Evolutionary conservation across 116 monocot species (phyloP), one percentile per base, ranked within the genome.

Genomic region (Trichopus zeylanicus): DNA sequence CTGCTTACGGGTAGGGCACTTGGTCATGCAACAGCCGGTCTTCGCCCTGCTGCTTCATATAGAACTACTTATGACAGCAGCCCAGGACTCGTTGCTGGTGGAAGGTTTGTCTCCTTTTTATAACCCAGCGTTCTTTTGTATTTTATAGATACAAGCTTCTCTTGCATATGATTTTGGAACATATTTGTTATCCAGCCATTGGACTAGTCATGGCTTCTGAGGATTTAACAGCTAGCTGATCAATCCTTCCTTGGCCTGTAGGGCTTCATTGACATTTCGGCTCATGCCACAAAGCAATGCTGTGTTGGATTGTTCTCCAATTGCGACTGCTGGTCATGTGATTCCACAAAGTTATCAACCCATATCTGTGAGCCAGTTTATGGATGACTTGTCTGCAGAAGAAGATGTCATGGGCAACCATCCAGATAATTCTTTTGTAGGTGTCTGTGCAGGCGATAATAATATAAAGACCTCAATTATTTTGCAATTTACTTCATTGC

Each of bases 1-100:
- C 66, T 94, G 60, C 73, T 94, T 53, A 89, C 94, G 26, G 94
- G 94, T 23, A 94, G 68, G 60, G 77, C 94, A 26, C 82, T 94
- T 10, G 81, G 83, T 55, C 80, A 89, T 75, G 80, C 73, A 48
- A 89, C 94, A 53, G 89, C 89, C 67, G 86, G 89, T 55, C 78
- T 94, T 52, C 80, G 83, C 23, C 83, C 83, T 65, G 80, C 83
- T 67, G 65, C 89, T 51, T 75, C 71, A 42, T 86, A 85, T 62
- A 82, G 63, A 49, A 65, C 56, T 53, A 25, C 49, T 21, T 18
- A 56, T 74, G 80, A 89, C 10, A 66, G 29, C 57, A 51, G 23
- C 46, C 72, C 75, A 16, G 63, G 64, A 29, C 48, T 18, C 29
- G 26, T 31, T 46, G 8, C 51, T 55, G 65, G 68, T 63, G 81